Percentiles rank a stretch among this genome's conserved stretches.
These are phyloP conservation scores for Apiotrichum siamense DNA, from an alignment of 1,284 basidiomycete genomes.

Conservation along the genomic window DNA sequence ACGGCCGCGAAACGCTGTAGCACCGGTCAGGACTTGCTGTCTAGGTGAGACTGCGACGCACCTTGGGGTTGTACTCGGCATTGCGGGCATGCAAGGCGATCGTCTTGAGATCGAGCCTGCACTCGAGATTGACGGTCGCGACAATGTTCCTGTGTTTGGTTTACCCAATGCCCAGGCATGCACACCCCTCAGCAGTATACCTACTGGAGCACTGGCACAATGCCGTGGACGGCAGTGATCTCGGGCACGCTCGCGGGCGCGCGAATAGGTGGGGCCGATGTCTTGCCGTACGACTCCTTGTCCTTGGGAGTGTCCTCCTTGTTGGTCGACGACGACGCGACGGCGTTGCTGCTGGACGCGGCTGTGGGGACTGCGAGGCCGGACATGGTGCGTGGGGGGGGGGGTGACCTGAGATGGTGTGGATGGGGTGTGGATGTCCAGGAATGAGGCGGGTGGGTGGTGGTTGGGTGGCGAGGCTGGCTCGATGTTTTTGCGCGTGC, in stretches of 20 bases:
- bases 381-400: slow-evolving; percentile 21
- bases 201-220: slow-evolving; percentile 83
- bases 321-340: not conserved
- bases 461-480: not conserved
- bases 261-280: slow-evolving; percentile 11
- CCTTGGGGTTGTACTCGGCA: slow-evolving; percentile 99
- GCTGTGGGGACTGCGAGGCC: slow-evolving; percentile 22
- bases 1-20: slow-evolving; percentile 98
- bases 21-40: slow-evolving; percentile 30
- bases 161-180: not conserved
- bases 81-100: slow-evolving; percentile 97
- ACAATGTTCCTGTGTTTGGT: slow-evolving; percentile 72
- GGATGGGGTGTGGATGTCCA: not conserved
- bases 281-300: slow-evolving; percentile 17
- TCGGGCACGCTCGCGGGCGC: slow-evolving; percentile 48
- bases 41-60: too few relatives aligned
- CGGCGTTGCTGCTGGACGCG: not conserved
- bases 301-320: slow-evolving; percentile 2
- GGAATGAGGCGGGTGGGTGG: not conserved
- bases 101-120: slow-evolving; percentile 94
- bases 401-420: not conserved
- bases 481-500: not conserved
- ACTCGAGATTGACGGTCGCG: slow-evolving; percentile 97
- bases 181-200: slow-evolving; percentile 32
- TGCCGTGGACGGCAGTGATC: slow-evolving; percentile 88